Conservation (phyloP, 139 green algal species). For the Chlorella sp. region DNA sequence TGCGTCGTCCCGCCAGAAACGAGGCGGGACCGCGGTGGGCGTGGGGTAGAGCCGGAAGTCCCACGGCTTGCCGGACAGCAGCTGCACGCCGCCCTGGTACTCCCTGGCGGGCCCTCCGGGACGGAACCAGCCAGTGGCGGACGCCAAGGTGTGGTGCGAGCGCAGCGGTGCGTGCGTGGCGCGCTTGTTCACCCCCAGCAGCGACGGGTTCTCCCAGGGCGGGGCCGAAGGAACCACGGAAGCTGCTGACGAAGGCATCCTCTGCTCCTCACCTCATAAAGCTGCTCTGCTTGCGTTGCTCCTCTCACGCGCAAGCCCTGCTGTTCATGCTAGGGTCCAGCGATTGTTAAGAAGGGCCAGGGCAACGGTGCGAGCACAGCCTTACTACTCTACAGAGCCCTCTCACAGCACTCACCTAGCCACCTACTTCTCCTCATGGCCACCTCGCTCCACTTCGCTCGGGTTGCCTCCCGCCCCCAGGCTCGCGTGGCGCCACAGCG, state of each 20-base stretch:
- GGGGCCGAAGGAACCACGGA: background rate
- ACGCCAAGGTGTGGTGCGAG: conserved; percentile 31
- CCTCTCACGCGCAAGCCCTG: background rate
- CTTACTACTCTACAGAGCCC: no score
- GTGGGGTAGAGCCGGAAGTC: conserved; percentile 51
- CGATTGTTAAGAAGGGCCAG: background rate
- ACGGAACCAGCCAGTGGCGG: conserved; percentile 20
- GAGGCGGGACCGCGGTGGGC: conserved; percentile 44
- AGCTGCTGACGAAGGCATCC: no score
- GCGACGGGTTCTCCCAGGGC: conserved; percentile 67
- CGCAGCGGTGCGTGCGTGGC: conserved; percentile 50
- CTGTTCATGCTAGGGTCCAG: background rate
- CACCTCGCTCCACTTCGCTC: background rate
- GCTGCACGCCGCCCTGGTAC: conserved; percentile 1
- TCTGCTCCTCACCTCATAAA: no score
- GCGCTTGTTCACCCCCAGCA: conserved; percentile 63
- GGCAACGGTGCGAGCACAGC: no score
- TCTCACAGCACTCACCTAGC: no score
- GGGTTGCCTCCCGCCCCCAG: background rate
- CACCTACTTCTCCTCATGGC: no score
- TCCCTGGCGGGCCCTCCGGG: background rate
- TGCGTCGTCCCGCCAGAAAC: conserved; percentile 37
- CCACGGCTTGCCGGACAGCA: conserved; percentile 54
- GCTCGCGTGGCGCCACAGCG: no score
- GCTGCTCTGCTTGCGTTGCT: no score